Conservation (phyloP, 2,329 filamentous ascomycete genomes). For the Incumbomyces delicatus region DNA sequence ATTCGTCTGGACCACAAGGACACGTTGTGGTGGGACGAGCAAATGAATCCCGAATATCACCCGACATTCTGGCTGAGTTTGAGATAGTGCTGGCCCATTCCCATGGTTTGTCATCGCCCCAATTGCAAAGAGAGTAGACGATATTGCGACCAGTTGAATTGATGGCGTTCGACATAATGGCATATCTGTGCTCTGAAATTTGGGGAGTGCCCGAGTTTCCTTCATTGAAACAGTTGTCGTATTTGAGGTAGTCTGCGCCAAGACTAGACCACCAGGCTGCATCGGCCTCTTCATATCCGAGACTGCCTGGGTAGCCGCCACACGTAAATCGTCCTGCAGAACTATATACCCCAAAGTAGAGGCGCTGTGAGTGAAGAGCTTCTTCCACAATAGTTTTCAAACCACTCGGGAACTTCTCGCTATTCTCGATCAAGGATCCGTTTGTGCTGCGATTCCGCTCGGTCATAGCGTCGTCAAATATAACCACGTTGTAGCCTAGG, state of each 20-base stretch:
- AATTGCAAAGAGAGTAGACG: conserved; percentile 41
- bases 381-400: conserved; percentile 39
- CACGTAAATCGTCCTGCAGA: conserved; percentile 28
- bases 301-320: conserved; percentile 31
- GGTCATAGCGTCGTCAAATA: conserved; percentile 47
- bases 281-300: conserved; percentile 44
- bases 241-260: conserved; percentile 38
- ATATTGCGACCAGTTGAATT: conserved; percentile 39
- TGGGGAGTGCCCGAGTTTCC: conserved; percentile 41
- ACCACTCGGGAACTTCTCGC: conserved; percentile 38
- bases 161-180: conserved; percentile 39
- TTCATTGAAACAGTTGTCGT: conserved; percentile 49
- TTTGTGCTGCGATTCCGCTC: conserved; percentile 33
- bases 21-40: conserved; percentile 34
- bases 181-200: conserved; percentile 39
- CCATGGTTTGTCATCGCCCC: conserved; percentile 41
- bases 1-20: conserved; percentile 31
- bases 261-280: conserved; percentile 43
- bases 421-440: conserved; percentile 34
- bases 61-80: conserved; percentile 39
- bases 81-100: conserved; percentile 40
- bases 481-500: conserved; percentile 42
- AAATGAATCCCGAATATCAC: conserved; percentile 40
- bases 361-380: conserved; percentile 36
- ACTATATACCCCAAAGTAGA: conserved; percentile 47